phyloP scores from a whole-genome alignment of 1,284 basidiomycete species.

The Dichomitus squalens region DNA sequence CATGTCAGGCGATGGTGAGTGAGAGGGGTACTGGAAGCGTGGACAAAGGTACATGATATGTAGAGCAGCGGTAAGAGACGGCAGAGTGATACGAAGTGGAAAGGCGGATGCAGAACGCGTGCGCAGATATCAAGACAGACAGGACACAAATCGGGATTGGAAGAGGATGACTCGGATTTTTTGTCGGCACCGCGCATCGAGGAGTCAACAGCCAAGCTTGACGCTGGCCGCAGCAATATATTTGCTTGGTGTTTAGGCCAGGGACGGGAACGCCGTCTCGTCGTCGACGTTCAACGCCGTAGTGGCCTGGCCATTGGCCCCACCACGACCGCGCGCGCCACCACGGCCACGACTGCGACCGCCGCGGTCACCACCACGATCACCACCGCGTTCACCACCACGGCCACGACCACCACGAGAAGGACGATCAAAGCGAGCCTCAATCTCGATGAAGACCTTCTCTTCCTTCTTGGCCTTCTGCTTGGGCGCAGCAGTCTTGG shows the following conservation, averaged over 20 bases:
- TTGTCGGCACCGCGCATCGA: constrained; percentile 18
- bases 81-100: constrained; percentile 20
- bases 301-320: constrained; percentile 36
- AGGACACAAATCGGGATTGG: constrained; percentile 7
- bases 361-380: constrained; percentile 43
- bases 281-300: constrained; percentile 70
- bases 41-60: constrained; percentile 14
- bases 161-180: constrained; percentile 19
- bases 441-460: constrained; percentile 78
- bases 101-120: constrained; percentile 15
- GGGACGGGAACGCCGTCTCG: constrained; percentile 82
- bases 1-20: constrained; percentile 24
- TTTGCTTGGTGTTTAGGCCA: constrained; percentile 48
- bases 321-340: constrained; percentile 44
- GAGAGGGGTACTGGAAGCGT: constrained; percentile 20
- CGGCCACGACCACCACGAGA: constrained; percentile 56
- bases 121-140: constrained; percentile 22
- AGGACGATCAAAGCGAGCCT: constrained; percentile 76
- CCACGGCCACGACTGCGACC: constrained; percentile 39
- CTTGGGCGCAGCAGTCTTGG: constrained; percentile 58
- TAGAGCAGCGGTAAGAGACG: constrained; percentile 14
- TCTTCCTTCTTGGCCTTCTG: constrained; percentile 73
- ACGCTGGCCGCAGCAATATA: constrained; percentile 7
- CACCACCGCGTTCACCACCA: constrained; percentile 37
- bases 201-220: constrained; percentile 10